Base-by-base conservation (phyloP, 495 filamentous ascomycete species). In the Penicillium daleae region DNA sequence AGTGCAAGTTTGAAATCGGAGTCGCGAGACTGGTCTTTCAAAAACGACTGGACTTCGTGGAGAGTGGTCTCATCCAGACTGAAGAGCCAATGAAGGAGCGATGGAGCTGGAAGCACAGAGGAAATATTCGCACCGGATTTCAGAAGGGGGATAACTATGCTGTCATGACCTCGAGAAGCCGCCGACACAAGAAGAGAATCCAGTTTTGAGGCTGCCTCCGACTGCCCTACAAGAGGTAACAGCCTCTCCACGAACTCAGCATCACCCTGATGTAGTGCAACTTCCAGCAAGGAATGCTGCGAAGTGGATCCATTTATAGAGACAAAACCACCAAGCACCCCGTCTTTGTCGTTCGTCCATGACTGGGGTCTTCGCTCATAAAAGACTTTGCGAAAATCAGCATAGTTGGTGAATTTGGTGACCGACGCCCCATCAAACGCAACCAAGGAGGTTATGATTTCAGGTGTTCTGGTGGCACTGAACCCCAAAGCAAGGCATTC, bases 21-120 rank as follows among this genome's bases (percentile, higher is more conserved):
- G n/a, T 33, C 33, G 8, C 35, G 35, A 31, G 22, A 42, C 21
- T 26, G 15, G 21, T 31, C 22, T 35, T 42, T 21, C 35, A 56
- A 24, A 2, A 40, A 42, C 9, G 22, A 5, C 31, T 44, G 55
- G 24, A 58, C 19, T 26, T 50, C 57, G 7, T 1, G 7, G 15
- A 64, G 22, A 32, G 40, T 26, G 13, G 27, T 29, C 13, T 61
- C 66, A 31, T 60, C 64, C 32, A 69, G 57, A 32, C 60, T 56
- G 37, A 69, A 69, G 29, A 69, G 51, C 64, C 64, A 69, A 48
- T 67, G 64, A 21, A 66, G 52, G 13, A 67, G 51, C 9, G 40
- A 40, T 24, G 37, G 13, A 49, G 22, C 21, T 12, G 57, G 24
- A 8, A 33, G 59, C 32, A 46, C 26, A 17, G 48, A 39, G 17